Conservation (phyloP, 2,329 filamentous ascomycete genomes). For the Fusarium sp. region DNA sequence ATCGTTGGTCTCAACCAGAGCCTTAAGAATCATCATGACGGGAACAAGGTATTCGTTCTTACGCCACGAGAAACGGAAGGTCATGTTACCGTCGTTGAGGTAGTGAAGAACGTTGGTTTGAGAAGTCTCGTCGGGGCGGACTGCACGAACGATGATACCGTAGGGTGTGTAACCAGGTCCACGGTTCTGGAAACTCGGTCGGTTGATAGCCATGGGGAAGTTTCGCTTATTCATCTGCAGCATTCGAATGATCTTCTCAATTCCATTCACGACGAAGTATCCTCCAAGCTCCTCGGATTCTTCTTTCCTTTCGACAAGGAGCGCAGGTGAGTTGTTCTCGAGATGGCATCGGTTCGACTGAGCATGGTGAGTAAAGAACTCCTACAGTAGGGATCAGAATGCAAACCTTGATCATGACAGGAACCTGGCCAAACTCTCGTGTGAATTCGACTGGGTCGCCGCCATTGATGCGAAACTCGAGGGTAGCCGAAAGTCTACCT, state of each 20-base stretch:
- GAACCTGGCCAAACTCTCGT: slow-evolving; percentile 87
- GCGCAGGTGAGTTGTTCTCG: slow-evolving; percentile 83
- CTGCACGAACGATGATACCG: slow-evolving; percentile 91
- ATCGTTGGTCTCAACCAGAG: slow-evolving; percentile 94
- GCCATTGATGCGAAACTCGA: slow-evolving; percentile 90
- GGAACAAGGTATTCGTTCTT: slow-evolving; percentile 98
- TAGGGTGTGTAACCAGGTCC: slow-evolving; percentile 89
- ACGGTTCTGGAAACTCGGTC: slow-evolving; percentile 89
- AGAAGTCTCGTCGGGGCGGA: slow-evolving; percentile 96
- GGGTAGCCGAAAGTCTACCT: slow-evolving; percentile 83
- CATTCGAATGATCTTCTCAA: slow-evolving; percentile 95
- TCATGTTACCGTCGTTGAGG: slow-evolving; percentile 93
- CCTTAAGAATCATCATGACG: slow-evolving; percentile 96
- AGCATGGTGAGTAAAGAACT: slow-evolving; percentile 28
- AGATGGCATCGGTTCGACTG: slow-evolving; percentile 93
- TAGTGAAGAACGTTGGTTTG: slow-evolving; percentile 98
- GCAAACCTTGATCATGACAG: slow-evolving; percentile 90
- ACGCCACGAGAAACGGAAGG: slow-evolving; percentile 96
- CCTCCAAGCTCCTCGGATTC: slow-evolving; percentile 96
- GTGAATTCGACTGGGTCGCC: slow-evolving; percentile 85
- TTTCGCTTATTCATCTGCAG: slow-evolving; percentile 91
- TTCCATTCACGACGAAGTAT: slow-evolving; percentile 98
- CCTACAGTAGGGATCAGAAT: not conserved
- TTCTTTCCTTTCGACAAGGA: slow-evolving; percentile 88
- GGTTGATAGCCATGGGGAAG: slow-evolving; percentile 93